phyloP scores from a whole-genome alignment of 768 basidiomycete genomes.

The Exidia glandulosa region DNA sequence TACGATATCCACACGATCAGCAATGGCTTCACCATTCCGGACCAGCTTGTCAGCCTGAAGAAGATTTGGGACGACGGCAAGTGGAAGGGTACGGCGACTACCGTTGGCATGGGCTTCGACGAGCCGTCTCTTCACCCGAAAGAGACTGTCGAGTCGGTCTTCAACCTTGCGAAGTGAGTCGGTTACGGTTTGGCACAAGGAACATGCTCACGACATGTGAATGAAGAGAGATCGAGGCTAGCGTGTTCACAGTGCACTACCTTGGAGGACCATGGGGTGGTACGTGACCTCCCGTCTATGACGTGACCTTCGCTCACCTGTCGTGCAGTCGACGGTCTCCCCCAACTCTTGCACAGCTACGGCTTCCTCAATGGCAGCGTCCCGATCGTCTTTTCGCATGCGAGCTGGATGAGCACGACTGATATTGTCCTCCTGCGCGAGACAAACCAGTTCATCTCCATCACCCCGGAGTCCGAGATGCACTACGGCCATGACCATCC shows the following conservation, averaged over 20 bases:
- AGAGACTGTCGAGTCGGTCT: background rate
- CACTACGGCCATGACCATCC: background rate
- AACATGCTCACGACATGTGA: background rate
- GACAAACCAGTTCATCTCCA: background rate
- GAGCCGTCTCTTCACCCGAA: background rate
- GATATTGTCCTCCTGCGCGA: background rate
- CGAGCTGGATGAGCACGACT: background rate
- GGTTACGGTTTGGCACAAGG: background rate
- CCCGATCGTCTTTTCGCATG: background rate
- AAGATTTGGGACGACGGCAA: background rate
- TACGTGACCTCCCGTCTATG: background rate
- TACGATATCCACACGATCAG: background rate
- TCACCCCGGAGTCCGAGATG: background rate
- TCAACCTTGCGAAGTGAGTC: background rate
- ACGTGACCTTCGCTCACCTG: background rate
- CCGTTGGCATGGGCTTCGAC: background rate
- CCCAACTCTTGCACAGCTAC: background rate
- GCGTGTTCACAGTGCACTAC: background rate
- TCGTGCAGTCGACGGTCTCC: background rate
- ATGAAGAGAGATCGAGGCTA: background rate
- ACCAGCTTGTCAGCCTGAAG: background rate
- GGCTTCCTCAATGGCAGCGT: background rate
- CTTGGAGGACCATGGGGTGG: background rate
- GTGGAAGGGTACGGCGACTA: background rate
- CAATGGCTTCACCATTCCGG: background rate